Evolutionary conservation across 2,329 filamentous ascomycete species (phyloP).

Genomic region (Talaromyces sp.): DNA sequence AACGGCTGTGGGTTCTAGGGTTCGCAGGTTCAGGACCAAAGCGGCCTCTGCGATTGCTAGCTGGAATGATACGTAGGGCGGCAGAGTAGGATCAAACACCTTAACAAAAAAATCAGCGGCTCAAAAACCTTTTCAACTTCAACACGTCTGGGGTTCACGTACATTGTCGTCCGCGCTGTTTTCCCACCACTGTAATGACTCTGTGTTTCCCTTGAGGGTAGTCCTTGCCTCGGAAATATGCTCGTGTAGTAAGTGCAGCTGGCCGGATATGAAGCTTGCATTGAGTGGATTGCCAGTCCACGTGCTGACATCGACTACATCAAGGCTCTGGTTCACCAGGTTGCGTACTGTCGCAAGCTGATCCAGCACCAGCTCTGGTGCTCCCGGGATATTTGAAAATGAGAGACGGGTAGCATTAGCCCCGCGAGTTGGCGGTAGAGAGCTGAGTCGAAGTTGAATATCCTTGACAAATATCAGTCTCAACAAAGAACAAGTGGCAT

Average conservation of each 20-base stretch:
- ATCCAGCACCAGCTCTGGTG: conserved; percentile 57
- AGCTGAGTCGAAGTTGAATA: conserved; percentile 66
- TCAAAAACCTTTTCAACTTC: background rate
- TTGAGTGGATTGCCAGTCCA: conserved; percentile 63
- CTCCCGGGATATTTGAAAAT: conserved; percentile 49
- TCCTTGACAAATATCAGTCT: conserved; percentile 45
- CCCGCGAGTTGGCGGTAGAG: conserved; percentile 47
- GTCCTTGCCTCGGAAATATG: conserved; percentile 58
- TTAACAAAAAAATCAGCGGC: conserved; percentile 15
- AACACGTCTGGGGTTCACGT: conserved; percentile 15
- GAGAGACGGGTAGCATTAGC: conserved; percentile 47
- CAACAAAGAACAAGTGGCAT: background rate
- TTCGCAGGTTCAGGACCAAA: conserved; percentile 64
- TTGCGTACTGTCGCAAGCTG: conserved; percentile 68
- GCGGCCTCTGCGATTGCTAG: conserved; percentile 65
- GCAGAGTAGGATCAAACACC: conserved; percentile 59
- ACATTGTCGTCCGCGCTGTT: conserved; percentile 54
- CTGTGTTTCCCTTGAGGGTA: conserved; percentile 52
- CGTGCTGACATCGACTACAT: conserved; percentile 72
- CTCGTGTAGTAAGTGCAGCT: conserved; percentile 55
- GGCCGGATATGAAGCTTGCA: conserved; percentile 53
- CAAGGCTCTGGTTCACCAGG: conserved; percentile 76
- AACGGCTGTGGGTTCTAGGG: conserved; percentile 59
- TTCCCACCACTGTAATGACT: conserved; percentile 52
- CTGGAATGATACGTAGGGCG: conserved; percentile 66